These are phyloP conservation scores for Rhodotorula mucilaginosa DNA, from an alignment of 1,284 basidiomycete genomes.

Conservation along the genomic window DNA sequence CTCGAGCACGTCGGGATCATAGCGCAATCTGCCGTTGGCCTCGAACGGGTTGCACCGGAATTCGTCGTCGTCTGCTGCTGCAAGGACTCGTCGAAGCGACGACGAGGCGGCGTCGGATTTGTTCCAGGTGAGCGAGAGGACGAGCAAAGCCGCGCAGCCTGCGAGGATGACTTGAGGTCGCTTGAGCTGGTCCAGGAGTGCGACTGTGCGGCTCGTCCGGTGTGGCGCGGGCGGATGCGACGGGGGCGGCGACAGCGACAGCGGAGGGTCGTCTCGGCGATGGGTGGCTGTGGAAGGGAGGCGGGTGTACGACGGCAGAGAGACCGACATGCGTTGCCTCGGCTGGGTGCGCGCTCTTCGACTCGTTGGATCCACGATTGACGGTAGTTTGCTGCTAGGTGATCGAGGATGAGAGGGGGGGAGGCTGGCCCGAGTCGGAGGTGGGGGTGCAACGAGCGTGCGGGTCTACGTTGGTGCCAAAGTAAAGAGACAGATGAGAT, in stretches of 20 bases:
- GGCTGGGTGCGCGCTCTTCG: background rate
- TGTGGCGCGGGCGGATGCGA: too few species aligned
- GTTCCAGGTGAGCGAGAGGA: background rate
- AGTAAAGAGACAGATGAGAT: background rate
- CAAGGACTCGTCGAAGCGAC: background rate
- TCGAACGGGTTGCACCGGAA: constrained; percentile 38
- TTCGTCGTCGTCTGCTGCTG: constrained; percentile 5
- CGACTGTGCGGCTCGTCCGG: too few species aligned
- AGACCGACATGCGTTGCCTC: constrained; percentile 1
- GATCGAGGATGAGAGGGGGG: too few species aligned
- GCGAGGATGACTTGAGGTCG: background rate
- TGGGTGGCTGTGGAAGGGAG: background rate
- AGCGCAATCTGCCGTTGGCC: constrained; percentile 28
- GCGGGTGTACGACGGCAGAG: constrained; percentile 5
- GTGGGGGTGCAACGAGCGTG: background rate
- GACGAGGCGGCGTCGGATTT: background rate
- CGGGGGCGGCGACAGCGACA: too few species aligned
- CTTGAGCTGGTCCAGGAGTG: background rate
- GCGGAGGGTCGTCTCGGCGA: constrained; percentile 6
- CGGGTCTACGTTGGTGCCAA: background rate
- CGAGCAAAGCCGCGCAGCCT: background rate
- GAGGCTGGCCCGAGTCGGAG: too few species aligned
- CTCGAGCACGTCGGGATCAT: constrained; percentile 17
- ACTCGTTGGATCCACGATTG: too few species aligned
- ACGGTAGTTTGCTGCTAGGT: too few species aligned